Evolutionary conservation across 108 stramenopile species (phyloP), one percentile per base, ranked within the genome.

Genomic region (Epithemia pelagica): DNA sequence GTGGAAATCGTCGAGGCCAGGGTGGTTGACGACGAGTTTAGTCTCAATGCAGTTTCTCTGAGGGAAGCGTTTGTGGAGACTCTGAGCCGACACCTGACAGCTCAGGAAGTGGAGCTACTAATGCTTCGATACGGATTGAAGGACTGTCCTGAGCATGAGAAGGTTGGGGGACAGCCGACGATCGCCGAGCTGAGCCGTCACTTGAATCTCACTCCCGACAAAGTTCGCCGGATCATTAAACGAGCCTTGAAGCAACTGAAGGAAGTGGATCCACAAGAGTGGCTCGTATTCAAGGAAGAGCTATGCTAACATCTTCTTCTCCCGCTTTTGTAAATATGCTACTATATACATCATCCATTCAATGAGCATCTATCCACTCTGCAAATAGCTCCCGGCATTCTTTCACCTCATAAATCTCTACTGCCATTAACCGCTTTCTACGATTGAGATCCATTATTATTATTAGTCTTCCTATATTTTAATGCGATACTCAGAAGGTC

Each of bases 201-300:
- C 21, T 82, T 87, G 10, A 85, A 84, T 52, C 64, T 85, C 31
- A 92, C 86, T 52, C 90, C 90, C 22, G 90, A 89, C 61, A 87
- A 89, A 58, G 90, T 92, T 2, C 74, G 90, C 7, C 70, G 90
- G 58, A 81, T 84, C 26, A 87, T 92, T 54, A 83, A 81, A 25
- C 74, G 79, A 46, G 75, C 82, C 66, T 72, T 89, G 66, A 84
- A 75, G 27, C 76, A 91, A 54, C 71, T 91, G 25, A 61, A 75
- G 55, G 66, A 62, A 22, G 63, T 81, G 33, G 79, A 86, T 64
- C 83, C 74, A 24, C 51, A 76, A 22, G 90, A 91, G 56, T 91
- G 85, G 83, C 64, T 70, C 54, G 80, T 78, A 28, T 90, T 78
- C 64, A 82, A 90, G 67, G 70, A 69, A 32, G 83, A 83, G 28